Evolutionary conservation across 179 eudicot species (phyloP), one percentile per base, ranked within the genome.

Genomic region (Heliamphora ciliata): DNA sequence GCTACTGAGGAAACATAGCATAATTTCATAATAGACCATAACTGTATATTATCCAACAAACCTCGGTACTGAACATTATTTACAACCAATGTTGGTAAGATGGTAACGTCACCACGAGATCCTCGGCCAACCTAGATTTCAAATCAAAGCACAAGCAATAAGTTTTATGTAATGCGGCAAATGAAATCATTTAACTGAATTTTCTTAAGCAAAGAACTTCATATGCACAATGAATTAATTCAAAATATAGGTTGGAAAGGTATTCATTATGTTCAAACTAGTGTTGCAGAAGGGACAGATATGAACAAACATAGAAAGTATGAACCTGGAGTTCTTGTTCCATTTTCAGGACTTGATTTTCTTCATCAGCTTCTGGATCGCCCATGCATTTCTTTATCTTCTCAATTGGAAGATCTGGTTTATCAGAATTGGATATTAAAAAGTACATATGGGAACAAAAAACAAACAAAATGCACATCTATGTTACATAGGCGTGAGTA

Each of bases 11-110:
- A 50, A 47, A 8, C 58, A 24, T n/a, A n/a, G 8, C 66, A 56
- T 80, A 15, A 55, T 31, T 8, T 31, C 17, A 3, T 40, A 2
- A 69, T 40, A 66, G 54, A 79, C 2, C 48, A 31, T 3, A 44
- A 18, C 55, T 2, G 69, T 72, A 55, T 74, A n/a, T n/a, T 52
- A n/a, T 52, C n/a, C n/a, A 77, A 79, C 89, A 11, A 78, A 91
- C 97, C 97, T 93, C 97, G 86, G 83, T 89, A 93, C 63, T 93
- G 97, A 52, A 90, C 85, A 65, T 90, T 79, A 56, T 93, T 93
- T 78, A 93, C 82, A 44, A 93, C 90, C 87, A 93, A 70, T 18
- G 97, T 93, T 44, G 97, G 97, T 84, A 93, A 92, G 82, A 93
- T 93, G 80, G 97, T 93, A 48, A 93, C 89, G 72, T 93, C 97